Conservation (phyloP, 2,329 filamentous ascomycete species). For the Fusarium sp. region DNA sequence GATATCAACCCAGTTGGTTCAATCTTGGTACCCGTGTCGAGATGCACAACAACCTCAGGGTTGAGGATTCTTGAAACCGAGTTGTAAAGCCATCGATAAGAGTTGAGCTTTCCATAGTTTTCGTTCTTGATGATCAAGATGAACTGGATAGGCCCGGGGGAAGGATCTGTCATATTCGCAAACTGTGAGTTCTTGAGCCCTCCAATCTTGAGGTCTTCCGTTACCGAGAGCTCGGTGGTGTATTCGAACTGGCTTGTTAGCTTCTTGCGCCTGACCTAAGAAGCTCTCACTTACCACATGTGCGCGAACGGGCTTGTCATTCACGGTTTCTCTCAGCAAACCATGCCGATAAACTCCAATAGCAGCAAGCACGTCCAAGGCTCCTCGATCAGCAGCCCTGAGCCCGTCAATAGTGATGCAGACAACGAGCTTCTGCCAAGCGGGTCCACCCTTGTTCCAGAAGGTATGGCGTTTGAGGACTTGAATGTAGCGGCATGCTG, state of each 20-base stretch:
- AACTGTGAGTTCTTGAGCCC: not conserved
- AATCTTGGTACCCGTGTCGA: not conserved
- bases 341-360: constrained; percentile 96
- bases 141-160: not conserved
- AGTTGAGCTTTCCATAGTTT: constrained; percentile 13
- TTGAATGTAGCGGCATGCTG: constrained; percentile 96
- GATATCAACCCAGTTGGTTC: not conserved
- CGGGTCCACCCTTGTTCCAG: constrained; percentile 97
- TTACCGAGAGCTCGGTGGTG: not conserved
- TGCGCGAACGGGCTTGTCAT: constrained; percentile 93
- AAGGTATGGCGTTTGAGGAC: constrained; percentile 98
- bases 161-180: not conserved
- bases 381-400: constrained; percentile 94
- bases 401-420: constrained; percentile 97
- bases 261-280: not conserved
- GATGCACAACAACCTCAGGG: not conserved
- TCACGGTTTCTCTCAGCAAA: constrained; percentile 96
- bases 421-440: constrained; percentile 98
- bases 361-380: constrained; percentile 89
- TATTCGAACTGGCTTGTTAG: constrained; percentile 77
- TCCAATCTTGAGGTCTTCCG: not conserved
- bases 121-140: not conserved
- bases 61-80: not conserved
- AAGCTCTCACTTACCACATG: constrained; percentile 57
- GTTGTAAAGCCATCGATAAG: not conserved